Evolutionary conservation across 2,329 filamentous ascomycete genomes (phyloP).

Genomic region (Paraphoma sp.): DNA sequence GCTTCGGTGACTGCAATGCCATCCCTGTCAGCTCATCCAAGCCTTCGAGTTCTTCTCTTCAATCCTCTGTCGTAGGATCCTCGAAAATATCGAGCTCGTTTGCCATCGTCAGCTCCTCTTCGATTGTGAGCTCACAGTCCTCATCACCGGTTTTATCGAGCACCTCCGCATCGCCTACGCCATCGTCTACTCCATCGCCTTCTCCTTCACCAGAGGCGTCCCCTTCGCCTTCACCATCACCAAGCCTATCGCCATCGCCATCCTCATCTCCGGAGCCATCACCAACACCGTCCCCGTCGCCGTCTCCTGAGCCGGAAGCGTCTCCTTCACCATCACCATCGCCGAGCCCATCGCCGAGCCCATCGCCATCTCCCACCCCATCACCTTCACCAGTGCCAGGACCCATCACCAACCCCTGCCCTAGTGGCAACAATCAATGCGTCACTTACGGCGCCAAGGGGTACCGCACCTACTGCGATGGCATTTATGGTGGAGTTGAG

Average conservation of each 20-base stretch:
- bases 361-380: neutral
- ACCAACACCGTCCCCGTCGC: too few species aligned
- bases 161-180: neutral
- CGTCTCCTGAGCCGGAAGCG: too few species aligned
- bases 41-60: neutral
- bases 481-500: neutral
- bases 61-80: neutral
- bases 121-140: neutral
- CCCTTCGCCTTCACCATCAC: too few species aligned
- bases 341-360: too few species aligned
- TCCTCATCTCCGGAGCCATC: too few species aligned
- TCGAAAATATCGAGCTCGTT: neutral
- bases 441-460: neutral
- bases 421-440: neutral
- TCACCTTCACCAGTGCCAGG: neutral
- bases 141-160: neutral
- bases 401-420: neutral
- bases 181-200: neutral
- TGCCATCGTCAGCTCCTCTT: neutral
- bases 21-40: neutral
- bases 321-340: neutral
- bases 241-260: too few species aligned
- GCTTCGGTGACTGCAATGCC: neutral
- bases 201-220: neutral
- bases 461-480: neutral